These are phyloP conservation scores for Cryptococcus sp. DNA, from an alignment of 1,284 basidiomycete species.

Conservation along the genomic window DNA sequence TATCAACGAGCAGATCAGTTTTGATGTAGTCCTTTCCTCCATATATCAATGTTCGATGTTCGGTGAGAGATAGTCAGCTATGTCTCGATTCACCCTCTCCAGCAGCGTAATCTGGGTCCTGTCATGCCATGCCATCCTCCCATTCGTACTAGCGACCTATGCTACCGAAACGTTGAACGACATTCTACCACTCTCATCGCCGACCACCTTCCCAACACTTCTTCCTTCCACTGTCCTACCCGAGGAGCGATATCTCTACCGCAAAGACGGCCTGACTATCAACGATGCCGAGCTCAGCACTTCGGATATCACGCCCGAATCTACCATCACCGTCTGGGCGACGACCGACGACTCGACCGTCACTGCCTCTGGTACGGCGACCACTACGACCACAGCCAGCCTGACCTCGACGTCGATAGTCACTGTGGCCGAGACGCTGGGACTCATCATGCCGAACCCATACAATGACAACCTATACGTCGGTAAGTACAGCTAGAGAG, in stretches of 20 bases:
- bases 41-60: no score
- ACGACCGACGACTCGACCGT: constrained; percentile 1
- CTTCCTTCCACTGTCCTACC: neutral
- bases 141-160: no score
- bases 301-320: no score
- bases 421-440: constrained; percentile 40
- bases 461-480: constrained; percentile 41
- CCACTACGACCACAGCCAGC: constrained; percentile 1
- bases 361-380: neutral
- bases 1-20: no score
- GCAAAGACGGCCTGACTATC: neutral
- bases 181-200: constrained; percentile 4
- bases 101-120: no score
- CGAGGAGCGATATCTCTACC: neutral
- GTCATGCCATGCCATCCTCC: no score
- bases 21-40: no score
- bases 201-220: neutral
- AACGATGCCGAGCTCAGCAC: constrained; percentile 1
- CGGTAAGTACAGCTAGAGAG: constrained; percentile 9
- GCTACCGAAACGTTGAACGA: constrained; percentile 14
- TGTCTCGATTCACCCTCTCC: no score
- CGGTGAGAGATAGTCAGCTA: no score
- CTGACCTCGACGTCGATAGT: constrained; percentile 28
- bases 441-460: constrained; percentile 52
- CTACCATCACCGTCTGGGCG: constrained; percentile 3